phyloP scores from a whole-genome alignment of 2,329 filamentous ascomycete species.

The Calcarisporium arbuscula region DNA sequence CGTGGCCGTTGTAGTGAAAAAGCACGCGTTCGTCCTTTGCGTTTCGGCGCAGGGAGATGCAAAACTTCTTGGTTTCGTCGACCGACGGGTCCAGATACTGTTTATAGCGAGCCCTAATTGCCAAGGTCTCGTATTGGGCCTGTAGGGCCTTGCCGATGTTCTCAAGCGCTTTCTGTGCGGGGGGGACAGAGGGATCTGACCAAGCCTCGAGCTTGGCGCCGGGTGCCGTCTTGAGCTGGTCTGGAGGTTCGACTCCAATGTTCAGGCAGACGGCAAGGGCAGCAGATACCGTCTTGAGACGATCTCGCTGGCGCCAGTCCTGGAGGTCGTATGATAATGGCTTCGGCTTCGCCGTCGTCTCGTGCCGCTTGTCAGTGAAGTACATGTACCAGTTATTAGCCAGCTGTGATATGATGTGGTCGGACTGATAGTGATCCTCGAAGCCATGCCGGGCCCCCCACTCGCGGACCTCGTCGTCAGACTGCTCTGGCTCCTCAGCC shows the following conservation, averaged over 20 bases:
- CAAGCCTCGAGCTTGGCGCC: conserved; percentile 93
- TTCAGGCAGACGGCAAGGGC: conserved; percentile 92
- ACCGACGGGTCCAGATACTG: conserved; percentile 94
- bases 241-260: conserved; percentile 93
- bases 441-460: conserved; percentile 75
- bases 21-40: conserved; percentile 93
- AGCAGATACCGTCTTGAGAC: conserved; percentile 93
- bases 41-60: conserved; percentile 79
- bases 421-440: conserved; percentile 85
- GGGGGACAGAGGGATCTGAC: conserved; percentile 82
- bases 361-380: conserved; percentile 95
- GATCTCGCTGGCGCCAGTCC: conserved; percentile 96
- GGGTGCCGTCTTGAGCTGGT: conserved; percentile 91
- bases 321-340: conserved; percentile 60
- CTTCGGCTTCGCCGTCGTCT: conserved; percentile 84
- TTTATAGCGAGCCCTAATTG: conserved; percentile 94
- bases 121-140: conserved; percentile 90
- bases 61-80: conserved; percentile 96
- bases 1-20: conserved; percentile 98
- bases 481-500: conserved; percentile 32
- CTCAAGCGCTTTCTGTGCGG: conserved; percentile 79
- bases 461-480: conserved; percentile 41
- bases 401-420: conserved; percentile 79
- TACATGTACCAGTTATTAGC: conserved; percentile 99
- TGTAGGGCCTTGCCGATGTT: conserved; percentile 96